Evolutionary conservation across 495 filamentous ascomycete species (phyloP).

Genomic region (Hypoxylon crocopeplum): DNA sequence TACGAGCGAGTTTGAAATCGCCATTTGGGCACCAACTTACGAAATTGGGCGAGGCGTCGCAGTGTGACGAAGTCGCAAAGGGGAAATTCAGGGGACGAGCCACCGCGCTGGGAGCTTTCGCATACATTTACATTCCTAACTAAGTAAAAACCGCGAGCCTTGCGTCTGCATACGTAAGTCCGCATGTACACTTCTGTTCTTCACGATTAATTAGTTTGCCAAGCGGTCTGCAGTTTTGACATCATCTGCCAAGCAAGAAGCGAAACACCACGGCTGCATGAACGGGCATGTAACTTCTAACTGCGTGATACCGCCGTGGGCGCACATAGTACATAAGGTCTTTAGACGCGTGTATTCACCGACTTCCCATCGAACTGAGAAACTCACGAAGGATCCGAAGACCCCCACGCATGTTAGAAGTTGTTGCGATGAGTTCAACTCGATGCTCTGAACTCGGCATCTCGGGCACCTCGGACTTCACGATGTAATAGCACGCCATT

Average conservation of each 20-base stretch:
- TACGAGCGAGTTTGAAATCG: slow-evolving; percentile 13
- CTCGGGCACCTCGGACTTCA: not conserved
- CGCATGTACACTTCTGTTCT: not conserved
- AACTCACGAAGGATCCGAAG: slow-evolving; percentile 4
- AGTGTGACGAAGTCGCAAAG: slow-evolving; percentile 5
- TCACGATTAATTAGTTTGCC: slow-evolving; percentile 9
- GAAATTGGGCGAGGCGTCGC: slow-evolving; percentile 29
- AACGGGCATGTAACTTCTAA: not conserved
- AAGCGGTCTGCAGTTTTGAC: slow-evolving; percentile 14
- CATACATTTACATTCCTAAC: slow-evolving; percentile 4
- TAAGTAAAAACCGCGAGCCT: slow-evolving; percentile 5
- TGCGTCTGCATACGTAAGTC: not conserved
- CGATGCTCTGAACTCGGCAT: not conserved
- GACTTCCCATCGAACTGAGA: not conserved
- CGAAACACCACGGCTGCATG: slow-evolving; percentile 8
- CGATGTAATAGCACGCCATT: not conserved
- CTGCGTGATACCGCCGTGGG: slow-evolving; percentile 2
- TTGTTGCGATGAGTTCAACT: not conserved
- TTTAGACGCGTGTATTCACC: not conserved
- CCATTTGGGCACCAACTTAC: slow-evolving; percentile 30
- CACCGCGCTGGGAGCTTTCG: slow-evolving; percentile 18
- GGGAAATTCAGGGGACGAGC: slow-evolving; percentile 22
- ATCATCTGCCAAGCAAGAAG: slow-evolving; percentile 21
- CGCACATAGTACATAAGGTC: not conserved
- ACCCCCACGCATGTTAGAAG: slow-evolving; percentile 1